These are phyloP conservation scores for Phytophthora ohioensis DNA, from an alignment of 352 stramenopile species.

Conservation along the genomic window DNA sequence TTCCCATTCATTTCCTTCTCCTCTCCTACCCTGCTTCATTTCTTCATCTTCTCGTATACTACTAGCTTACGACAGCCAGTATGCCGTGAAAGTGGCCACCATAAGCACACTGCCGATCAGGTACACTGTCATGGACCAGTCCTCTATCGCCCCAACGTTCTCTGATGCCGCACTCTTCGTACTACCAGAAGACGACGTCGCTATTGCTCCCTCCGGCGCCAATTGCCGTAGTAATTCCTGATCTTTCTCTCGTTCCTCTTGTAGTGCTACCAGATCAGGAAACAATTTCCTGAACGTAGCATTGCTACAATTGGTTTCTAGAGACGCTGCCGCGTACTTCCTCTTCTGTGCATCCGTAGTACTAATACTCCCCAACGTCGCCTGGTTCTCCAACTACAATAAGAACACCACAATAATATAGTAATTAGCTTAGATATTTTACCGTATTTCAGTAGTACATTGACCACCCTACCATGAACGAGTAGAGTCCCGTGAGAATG, in stretches of 20 bases:
- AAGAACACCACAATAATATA: conserved; percentile 10
- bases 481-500: conserved; percentile 96
- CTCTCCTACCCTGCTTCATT: neutral
- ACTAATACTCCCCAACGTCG: conserved; percentile 91
- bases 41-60: conserved; percentile 3
- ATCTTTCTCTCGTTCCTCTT: conserved; percentile 63
- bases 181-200: conserved; percentile 22
- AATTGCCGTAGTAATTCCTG: conserved; percentile 51
- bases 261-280: conserved; percentile 86
- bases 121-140: conserved; percentile 52
- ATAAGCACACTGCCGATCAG: conserved; percentile 50
- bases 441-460: conserved; percentile 28
- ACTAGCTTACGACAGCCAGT: conserved; percentile 56
- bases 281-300: conserved; percentile 90
- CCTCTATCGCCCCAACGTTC: conserved; percentile 42
- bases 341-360: conserved; percentile 85
- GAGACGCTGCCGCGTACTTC: conserved; percentile 81
- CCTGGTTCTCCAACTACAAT: conserved; percentile 72
- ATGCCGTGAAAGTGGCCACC: conserved; percentile 50
- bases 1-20: conserved; percentile 20
- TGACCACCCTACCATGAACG: conserved; percentile 88
- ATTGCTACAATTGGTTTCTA: conserved; percentile 87
- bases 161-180: conserved; percentile 27
- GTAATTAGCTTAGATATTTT: neutral
- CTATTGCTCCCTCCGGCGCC: conserved; percentile 6